Conservation (phyloP, 805 yeast species). For the Zygosaccharomyces lentus region DNA sequence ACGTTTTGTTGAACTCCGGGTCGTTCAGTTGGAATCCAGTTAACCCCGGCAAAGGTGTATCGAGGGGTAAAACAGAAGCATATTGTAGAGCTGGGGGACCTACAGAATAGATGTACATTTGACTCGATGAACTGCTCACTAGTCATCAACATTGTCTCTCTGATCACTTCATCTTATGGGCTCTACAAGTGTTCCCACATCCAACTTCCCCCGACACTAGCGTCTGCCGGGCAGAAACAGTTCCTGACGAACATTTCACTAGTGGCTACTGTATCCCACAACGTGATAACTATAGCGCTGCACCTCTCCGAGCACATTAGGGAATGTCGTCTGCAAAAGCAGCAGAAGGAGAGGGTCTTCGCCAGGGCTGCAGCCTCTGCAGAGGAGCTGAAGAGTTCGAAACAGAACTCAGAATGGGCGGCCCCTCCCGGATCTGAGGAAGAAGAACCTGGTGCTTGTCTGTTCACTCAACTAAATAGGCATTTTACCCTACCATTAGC, state of each 20-base stretch:
- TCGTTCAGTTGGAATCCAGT: no score
- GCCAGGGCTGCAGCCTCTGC: slow-evolving; percentile 10
- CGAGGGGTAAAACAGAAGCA: no score
- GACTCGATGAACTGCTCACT: slow-evolving; percentile 11
- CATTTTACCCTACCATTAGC: slow-evolving; percentile 45
- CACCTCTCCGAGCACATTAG: slow-evolving; percentile 25
- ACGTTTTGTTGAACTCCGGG: no score
- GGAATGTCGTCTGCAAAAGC: neutral
- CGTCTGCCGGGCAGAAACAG: slow-evolving; percentile 63
- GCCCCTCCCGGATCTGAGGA: neutral
- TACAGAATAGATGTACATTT: neutral
- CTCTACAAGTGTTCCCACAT: slow-evolving; percentile 25
- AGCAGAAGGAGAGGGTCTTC: neutral
- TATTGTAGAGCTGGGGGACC: no score
- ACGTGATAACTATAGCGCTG: slow-evolving; percentile 37
- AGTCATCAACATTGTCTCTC: slow-evolving; percentile 19
- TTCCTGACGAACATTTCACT: slow-evolving; percentile 68
- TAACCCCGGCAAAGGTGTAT: no score
- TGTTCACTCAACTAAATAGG: slow-evolving; percentile 21
- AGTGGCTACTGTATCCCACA: slow-evolving; percentile 43
- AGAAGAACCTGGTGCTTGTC: slow-evolving; percentile 20
- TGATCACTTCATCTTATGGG: slow-evolving; percentile 28
- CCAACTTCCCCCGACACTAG: slow-evolving; percentile 46
- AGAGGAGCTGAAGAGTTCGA: slow-evolving; percentile 5
- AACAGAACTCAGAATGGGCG: neutral